Evolutionary conservation across 2,329 filamentous ascomycete species (phyloP).

Genomic region (Acrodontium crateriforme): DNA sequence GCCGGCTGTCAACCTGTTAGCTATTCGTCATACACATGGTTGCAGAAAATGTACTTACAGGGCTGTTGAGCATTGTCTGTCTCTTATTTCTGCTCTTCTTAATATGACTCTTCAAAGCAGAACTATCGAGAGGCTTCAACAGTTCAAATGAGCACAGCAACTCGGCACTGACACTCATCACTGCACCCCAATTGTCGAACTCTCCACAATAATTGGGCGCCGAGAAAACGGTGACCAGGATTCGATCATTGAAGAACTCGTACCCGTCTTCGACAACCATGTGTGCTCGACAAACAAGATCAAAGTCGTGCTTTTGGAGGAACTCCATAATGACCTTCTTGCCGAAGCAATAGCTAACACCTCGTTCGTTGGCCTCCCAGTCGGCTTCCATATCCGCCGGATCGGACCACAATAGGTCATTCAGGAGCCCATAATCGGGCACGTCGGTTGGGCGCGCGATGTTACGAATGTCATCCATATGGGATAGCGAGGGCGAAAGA

Average conservation of each 20-base stretch:
- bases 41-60: constrained; percentile 46
- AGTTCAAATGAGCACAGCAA: constrained; percentile 94
- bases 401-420: constrained; percentile 94
- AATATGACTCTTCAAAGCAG: constrained; percentile 93
- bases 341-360: constrained; percentile 95
- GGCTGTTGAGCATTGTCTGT: constrained; percentile 90
- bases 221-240: constrained; percentile 92
- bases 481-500: constrained; percentile 75
- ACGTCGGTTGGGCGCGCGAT: constrained; percentile 94
- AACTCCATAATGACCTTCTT: constrained; percentile 98
- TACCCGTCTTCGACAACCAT: constrained; percentile 99
- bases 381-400: constrained; percentile 91
- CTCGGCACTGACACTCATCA: constrained; percentile 94
- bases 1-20: constrained; percentile 29
- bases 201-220: constrained; percentile 98
- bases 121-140: constrained; percentile 89
- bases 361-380: constrained; percentile 94
- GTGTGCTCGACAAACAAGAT: constrained; percentile 90
- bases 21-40: constrained; percentile 1
- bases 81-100: constrained; percentile 95
- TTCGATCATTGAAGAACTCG: constrained; percentile 93
- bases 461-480: constrained; percentile 97
- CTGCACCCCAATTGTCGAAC: constrained; percentile 97
- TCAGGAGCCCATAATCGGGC: constrained; percentile 87
- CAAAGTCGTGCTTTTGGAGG: constrained; percentile 85